Conservation (phyloP, 768 basidiomycete genomes). For the Phallus indusiatus region DNA sequence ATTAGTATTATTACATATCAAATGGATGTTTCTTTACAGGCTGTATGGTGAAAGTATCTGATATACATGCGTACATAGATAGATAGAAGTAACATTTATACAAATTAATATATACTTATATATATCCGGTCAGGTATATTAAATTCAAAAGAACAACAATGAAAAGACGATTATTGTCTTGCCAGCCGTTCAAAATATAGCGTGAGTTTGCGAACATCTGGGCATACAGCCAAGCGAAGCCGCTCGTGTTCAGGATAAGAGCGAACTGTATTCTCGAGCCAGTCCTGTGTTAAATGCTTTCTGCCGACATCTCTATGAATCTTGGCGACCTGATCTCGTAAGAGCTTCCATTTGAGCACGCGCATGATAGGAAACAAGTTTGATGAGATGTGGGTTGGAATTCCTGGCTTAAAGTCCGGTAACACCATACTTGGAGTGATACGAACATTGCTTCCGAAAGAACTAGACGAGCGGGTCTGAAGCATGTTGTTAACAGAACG, state of each 20-base stretch:
- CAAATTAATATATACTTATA: too few species aligned
- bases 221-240: constrained; percentile 59
- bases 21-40: too few species aligned
- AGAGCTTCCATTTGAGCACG: constrained; percentile 62
- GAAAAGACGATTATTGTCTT: not conserved
- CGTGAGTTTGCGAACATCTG: constrained; percentile 48
- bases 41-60: too few species aligned
- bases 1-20: too few species aligned
- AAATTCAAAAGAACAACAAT: too few species aligned
- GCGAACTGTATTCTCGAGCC: constrained; percentile 47
- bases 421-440: constrained; percentile 39
- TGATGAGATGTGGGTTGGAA: constrained; percentile 42
- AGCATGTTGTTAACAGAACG: constrained; percentile 46
- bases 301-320: constrained; percentile 36
- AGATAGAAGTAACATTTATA: too few species aligned
- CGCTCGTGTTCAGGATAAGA: constrained; percentile 55
- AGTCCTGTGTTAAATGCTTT: constrained; percentile 34
- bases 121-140: too few species aligned
- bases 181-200: constrained; percentile 45
- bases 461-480: constrained; percentile 33
- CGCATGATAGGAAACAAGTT: constrained; percentile 55
- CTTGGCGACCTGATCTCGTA: constrained; percentile 51
- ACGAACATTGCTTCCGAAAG: constrained; percentile 30
- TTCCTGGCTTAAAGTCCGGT: constrained; percentile 54
- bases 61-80: too few species aligned